These are phyloP conservation scores for Calonectria crousiana DNA, from an alignment of 2,329 filamentous ascomycete genomes.

Conservation along the genomic window DNA sequence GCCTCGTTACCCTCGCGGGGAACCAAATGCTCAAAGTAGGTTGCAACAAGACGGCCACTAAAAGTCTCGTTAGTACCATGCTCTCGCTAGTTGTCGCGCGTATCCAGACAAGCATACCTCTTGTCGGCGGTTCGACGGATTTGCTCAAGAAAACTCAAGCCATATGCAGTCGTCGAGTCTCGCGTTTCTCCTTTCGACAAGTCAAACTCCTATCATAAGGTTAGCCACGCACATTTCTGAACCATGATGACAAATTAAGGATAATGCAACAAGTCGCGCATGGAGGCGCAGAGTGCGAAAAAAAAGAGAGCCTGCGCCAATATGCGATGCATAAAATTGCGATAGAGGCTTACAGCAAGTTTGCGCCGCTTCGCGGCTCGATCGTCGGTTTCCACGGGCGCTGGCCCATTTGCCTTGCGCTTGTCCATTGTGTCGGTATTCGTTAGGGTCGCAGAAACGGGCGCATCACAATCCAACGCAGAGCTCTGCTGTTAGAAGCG, in stretches of 20 bases:
- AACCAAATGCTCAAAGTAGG: slow-evolving; percentile 80
- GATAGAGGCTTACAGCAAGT: slow-evolving; percentile 61
- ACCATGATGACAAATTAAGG: not conserved
- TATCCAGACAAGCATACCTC: slow-evolving; percentile 66
- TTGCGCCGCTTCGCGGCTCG: slow-evolving; percentile 68
- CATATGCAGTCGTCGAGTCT: slow-evolving; percentile 78
- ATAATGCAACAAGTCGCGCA: slow-evolving; percentile 21
- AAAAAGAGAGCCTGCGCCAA: not conserved
- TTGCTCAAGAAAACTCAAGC: slow-evolving; percentile 79
- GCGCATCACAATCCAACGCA: slow-evolving; percentile 43
- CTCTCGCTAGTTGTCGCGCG: not conserved
- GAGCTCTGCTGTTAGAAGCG: slow-evolving; percentile 11
- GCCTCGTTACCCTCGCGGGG: slow-evolving; percentile 73
- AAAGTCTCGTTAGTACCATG: slow-evolving; percentile 32
- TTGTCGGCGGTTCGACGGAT: slow-evolving; percentile 85
- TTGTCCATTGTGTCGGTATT: slow-evolving; percentile 63
- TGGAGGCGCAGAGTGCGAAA: not conserved
- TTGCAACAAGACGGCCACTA: slow-evolving; percentile 80
- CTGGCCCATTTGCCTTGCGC: slow-evolving; percentile 65
- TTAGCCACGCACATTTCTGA: slow-evolving; percentile 25
- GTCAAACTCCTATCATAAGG: slow-evolving; percentile 55
- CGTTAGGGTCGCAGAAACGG: slow-evolving; percentile 38
- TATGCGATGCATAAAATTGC: slow-evolving; percentile 5
- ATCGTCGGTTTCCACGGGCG: slow-evolving; percentile 61
- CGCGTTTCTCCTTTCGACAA: slow-evolving; percentile 69